Base-by-base conservation (phyloP, 2,329 filamentous ascomycete species). In the Diplodia intermedia region DNA sequence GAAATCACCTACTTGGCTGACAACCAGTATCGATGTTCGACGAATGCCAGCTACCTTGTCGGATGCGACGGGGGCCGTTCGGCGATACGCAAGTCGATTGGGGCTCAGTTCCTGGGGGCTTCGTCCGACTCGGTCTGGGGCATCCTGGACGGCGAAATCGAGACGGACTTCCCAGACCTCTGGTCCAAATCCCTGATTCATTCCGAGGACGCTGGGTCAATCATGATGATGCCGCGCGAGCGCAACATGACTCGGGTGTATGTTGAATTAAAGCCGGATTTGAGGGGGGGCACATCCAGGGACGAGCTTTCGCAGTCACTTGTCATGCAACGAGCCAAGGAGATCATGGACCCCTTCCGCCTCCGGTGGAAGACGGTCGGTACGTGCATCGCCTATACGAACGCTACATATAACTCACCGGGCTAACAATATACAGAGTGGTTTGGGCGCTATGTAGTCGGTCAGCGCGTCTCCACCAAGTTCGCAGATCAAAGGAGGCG, bases 1-100 rank as follows among this genome's bases (percentile, higher is more conserved):
- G 79, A 82, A 38, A 79, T 82, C 49, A 72, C 72, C 3, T 84
- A 81, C 72, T 73, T 77, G 23, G 78, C 82, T 53, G 71, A 76
- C 18, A 75, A 74, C 11, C 75, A 73, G 4, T 78, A 80, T 1
- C 76, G 72, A 18, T 79, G 78, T 67, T 79, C 80, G 5, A 82
- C 90, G 38, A 78, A 85, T 50, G 83, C 89, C 1, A 83, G 87
- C 53, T 92, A 89, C 71, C 80, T 92, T 7, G 84, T 92, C 60
- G 90, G 90, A 71, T 92, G 89, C 71, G 90, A 93, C 72, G 90
- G 90, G 14, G 90, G 90, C 0, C 88, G 91, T 72, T 91, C 89
- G 11, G 86, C 86, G 71, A 90, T 92, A 26, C 85, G 90, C 33
- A 88, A 86, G 72, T 86, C 84, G 71, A 75, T 33, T 79, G 71